A percentile compares a stretch with the other conserved stretches of the same genome.
These are phyloP conservation scores for Halenospora varia DNA, from an alignment of 495 filamentous ascomycete genomes.

Conservation along the genomic window DNA sequence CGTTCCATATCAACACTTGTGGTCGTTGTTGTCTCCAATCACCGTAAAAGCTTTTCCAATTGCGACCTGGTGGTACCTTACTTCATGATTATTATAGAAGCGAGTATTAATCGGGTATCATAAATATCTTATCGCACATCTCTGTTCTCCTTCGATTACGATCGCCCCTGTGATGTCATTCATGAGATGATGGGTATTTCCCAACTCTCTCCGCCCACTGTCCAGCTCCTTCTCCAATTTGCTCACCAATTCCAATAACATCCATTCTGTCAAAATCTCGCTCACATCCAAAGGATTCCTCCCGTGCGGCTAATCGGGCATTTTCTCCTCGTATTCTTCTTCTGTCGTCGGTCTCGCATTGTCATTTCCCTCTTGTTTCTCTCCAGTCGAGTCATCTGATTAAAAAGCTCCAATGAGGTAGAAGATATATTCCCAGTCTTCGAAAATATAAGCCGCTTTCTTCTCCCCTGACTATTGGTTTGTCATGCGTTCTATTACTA, in stretches of 20 bases:
- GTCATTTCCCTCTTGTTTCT: background rate
- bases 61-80: too few relatives aligned
- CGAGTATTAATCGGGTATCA: too few relatives aligned
- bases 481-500: constrained; percentile 5
- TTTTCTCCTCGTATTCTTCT: background rate
- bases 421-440: constrained; percentile 17
- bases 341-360: background rate
- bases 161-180: too few relatives aligned
- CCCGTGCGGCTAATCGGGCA: constrained; percentile 13
- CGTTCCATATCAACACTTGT: too few relatives aligned
- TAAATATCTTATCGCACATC: too few relatives aligned
- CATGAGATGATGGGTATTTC: background rate
- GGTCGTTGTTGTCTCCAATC: too few relatives aligned
- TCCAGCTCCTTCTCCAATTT: constrained; percentile 3
- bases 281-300: constrained; percentile 11
- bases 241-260: constrained; percentile 9
- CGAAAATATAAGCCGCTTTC: constrained; percentile 4
- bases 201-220: background rate
- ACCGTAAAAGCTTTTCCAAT: too few relatives aligned
- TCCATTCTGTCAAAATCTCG: constrained; percentile 9
- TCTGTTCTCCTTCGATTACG: too few relatives aligned
- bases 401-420: constrained; percentile 11
- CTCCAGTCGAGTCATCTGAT: background rate
- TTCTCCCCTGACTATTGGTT: background rate
- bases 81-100: too few relatives aligned